Evolutionary conservation across 495 filamentous ascomycete species (phyloP), one percentile per base, ranked within the genome.

Genomic region (Daldinia grandis): DNA sequence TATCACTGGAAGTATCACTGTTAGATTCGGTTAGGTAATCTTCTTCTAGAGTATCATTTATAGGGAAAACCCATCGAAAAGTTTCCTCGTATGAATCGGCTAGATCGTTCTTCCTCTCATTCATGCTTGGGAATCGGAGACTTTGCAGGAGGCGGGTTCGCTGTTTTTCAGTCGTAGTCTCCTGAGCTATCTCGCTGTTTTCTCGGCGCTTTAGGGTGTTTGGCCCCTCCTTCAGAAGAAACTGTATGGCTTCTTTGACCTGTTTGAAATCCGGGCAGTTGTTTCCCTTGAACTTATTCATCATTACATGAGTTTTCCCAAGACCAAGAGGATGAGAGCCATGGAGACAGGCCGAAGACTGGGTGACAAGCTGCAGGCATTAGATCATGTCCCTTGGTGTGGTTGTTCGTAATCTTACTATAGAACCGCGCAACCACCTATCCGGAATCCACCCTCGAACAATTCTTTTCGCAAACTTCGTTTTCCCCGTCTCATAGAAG

Each of bases 321-420:
- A 73, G 65, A 24, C 58, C 47, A 10, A 38, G 55, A 40, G 49
- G 60, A 35, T 58, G 0, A 56, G 62, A 73, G 28, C 65, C 60
- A 50, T 68, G 44, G 24, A 69, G 54, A 55, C 65, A 73, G 60
- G 65, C 70, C 24, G 60, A 73, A 73, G 54, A 65, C 60, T 73
- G 58, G 7, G 59, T 61, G 27, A 73, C 60, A 31, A 73, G 66
- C 66, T 73, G 31, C 54, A 63, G 37, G 65, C 15, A 37, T 69
- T 49, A 69, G 30, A 64, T 25, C 4, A 14, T 61, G 56, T 38
- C 50, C 35, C 33, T 56, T 19, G 31, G 24, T 57, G 30, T 17
- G 37, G 54, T 65, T n/a, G 33, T 12, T 58, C 35, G 4, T 49
- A n/a, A 57, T 25, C 35, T 64, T 57, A 64, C 37, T 64, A 64